Evolutionary conservation across 2,329 filamentous ascomycete species (phyloP).

Genomic region (Cyphellophora attinorum): DNA sequence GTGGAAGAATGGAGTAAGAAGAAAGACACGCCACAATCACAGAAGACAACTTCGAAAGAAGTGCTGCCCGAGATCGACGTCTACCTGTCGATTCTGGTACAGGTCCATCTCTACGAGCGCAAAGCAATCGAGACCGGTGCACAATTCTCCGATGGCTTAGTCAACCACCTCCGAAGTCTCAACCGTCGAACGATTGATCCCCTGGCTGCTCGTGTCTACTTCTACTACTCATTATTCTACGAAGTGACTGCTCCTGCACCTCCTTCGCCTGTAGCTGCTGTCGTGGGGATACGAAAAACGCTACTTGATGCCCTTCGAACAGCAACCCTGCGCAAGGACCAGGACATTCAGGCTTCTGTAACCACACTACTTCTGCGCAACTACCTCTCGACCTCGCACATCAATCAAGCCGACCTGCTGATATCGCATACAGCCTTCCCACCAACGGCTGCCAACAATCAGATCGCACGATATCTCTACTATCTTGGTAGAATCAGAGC

Average conservation of each 20-base stretch:
- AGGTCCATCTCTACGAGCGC: constrained; percentile 82
- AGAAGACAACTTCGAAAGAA: constrained; percentile 58
- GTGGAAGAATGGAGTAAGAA: constrained; percentile 54
- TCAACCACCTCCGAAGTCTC: constrained; percentile 74
- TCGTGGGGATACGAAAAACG: constrained; percentile 76
- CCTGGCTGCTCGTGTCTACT: constrained; percentile 90
- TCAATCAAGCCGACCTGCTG: constrained; percentile 89
- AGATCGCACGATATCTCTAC: constrained; percentile 94
- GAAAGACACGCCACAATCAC: constrained; percentile 57
- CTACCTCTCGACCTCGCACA: constrained; percentile 92
- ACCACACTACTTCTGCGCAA: constrained; percentile 92
- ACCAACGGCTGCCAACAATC: constrained; percentile 88
- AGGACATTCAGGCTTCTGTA: constrained; percentile 92
- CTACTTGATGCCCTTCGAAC: constrained; percentile 84
- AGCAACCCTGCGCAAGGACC: constrained; percentile 91
- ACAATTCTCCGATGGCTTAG: constrained; percentile 73
- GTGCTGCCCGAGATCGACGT: constrained; percentile 78
- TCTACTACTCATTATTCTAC: constrained; percentile 93
- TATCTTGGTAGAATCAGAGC: constrained; percentile 94
- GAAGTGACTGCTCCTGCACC: constrained; percentile 82
- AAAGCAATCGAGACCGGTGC: constrained; percentile 72
- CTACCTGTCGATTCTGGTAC: constrained; percentile 74
- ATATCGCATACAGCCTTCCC: constrained; percentile 95
- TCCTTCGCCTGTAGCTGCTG: constrained; percentile 77
- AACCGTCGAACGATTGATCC: constrained; percentile 93